phyloP scores from a whole-genome alignment of 306 rosid species.

The Coriaria nepalensis region DNA sequence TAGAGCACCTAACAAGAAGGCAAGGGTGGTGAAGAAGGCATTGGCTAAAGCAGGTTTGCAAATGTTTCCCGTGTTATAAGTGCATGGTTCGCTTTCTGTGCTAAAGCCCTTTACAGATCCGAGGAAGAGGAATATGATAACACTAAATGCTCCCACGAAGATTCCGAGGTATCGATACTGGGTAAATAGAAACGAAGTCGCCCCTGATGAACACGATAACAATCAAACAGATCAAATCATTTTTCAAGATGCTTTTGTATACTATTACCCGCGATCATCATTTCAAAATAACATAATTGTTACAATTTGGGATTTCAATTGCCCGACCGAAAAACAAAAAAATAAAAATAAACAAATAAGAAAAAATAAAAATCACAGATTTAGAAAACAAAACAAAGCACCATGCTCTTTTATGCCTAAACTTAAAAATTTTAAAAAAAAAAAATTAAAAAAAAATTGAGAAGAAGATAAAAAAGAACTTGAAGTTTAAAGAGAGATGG shows the following conservation, averaged over 20 bases:
- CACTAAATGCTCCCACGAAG: slow-evolving; percentile 41
- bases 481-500: slow-evolving; percentile 1
- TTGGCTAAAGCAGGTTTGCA: slow-evolving; percentile 70
- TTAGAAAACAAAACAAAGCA: too few relatives aligned
- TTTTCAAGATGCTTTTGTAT: background rate
- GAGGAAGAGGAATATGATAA: slow-evolving; percentile 43
- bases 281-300: too few relatives aligned
- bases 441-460: background rate
- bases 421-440: too few relatives aligned
- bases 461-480: background rate
- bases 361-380: too few relatives aligned
- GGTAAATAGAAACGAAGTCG: slow-evolving; percentile 54
- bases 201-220: slow-evolving; percentile 24
- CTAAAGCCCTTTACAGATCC: slow-evolving; percentile 69
- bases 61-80: slow-evolving; percentile 36
- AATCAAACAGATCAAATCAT: background rate
- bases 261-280: too few relatives aligned
- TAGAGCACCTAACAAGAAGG: slow-evolving; percentile 53
- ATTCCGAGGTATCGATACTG: slow-evolving; percentile 43
- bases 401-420: too few relatives aligned
- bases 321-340: too few relatives aligned
- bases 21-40: slow-evolving; percentile 41
- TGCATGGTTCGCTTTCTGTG: slow-evolving; percentile 53
- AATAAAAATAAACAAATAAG: too few relatives aligned
- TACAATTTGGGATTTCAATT: too few relatives aligned